phyloP scores from a whole-genome alignment of 164 flowering plant genomes.

The Echeveria elegans region DNA sequence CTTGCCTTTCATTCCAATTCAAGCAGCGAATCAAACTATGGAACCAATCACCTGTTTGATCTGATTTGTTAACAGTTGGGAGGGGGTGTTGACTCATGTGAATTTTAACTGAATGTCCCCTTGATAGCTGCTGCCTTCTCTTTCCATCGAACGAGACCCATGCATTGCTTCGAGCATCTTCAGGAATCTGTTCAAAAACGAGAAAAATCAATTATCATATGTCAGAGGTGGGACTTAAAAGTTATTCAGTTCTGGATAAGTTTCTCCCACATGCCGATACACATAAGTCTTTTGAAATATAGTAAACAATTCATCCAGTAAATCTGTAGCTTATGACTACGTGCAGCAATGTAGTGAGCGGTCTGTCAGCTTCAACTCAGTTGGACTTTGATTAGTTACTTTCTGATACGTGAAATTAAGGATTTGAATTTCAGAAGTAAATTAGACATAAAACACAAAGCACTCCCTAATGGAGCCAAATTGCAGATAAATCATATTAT shows the following conservation, averaged over 20 bases:
- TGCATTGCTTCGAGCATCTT: conserved; percentile 87
- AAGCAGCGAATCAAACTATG: conserved; percentile 90
- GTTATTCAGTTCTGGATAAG: too few species aligned
- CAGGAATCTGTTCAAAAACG: conserved; percentile 58
- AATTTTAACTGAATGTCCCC: conserved; percentile 83
- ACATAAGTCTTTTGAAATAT: too few species aligned
- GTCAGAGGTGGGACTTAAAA: too few species aligned
- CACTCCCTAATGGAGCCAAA: too few species aligned
- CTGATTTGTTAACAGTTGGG: conserved; percentile 91
- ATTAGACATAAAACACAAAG: too few species aligned
- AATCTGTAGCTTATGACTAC: too few species aligned
- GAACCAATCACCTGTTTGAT: conserved; percentile 99
- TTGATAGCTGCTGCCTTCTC: conserved; percentile 92
- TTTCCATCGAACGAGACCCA: conserved; percentile 99
- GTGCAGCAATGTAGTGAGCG: neutral
- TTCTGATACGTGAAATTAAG: neutral
- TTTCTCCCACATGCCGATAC: too few species aligned
- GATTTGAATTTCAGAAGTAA: neutral
- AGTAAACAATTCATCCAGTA: too few species aligned
- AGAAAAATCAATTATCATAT: neutral
- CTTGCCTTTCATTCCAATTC: conserved; percentile 94
- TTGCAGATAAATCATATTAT: neutral
- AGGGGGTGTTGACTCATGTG: conserved; percentile 92
- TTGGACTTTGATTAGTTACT: neutral
- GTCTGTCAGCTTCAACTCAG: neutral